Evolutionary conservation across 2,329 filamentous ascomycete genomes (phyloP), one percentile per base, ranked within the genome.

Genomic region (Geosmithia flava): DNA sequence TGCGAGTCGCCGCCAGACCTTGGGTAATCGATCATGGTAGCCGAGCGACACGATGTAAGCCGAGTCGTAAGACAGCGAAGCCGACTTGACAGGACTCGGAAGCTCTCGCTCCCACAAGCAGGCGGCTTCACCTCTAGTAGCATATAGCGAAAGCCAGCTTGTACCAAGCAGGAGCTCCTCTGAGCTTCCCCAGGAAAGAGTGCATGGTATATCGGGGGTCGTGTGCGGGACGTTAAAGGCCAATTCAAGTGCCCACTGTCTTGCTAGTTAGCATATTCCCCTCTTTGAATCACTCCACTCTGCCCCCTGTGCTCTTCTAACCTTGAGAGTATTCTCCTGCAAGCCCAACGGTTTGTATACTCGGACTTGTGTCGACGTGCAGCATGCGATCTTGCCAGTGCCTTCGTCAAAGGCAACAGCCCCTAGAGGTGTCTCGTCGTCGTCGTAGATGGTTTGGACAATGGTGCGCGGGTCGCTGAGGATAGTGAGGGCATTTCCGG

Each of bases 371-470:
- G 68, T 67, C 19, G 74, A 71, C 29, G 84, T 84, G 56, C 83
- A 86, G 19, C 81, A 80, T 41, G 88, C 87, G 63, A 97, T 87
- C 70, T 87, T 94, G 45, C 90, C 93, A 8, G 85, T 84, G 17
- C 72, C 69, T 60, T 94, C 85, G 59, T 97, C 87, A 52, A 97
- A 78, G 29, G 80, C 77, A 53, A 97, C 79, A 27, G 88, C 85
- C 53, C 88, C 78, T 27, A 97, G 69, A 30, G 64, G 61, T 16
- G 68, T 73, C 20, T 80, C 72, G 58, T 93, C 83, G 58, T 94
- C 85, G 59, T 93, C 82, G 68, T 95, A 95, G 55, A 95, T 84
- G 3, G 90, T 96, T 65, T 98, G 93, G 33, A 95, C 67, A 53
- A 96, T 78, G 48, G 78, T 78, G 52, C 83, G 74, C 47, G 86